These are phyloP conservation scores for Aspergillus biplanus DNA, from an alignment of 495 filamentous ascomycete species.

Conservation along the genomic window DNA sequence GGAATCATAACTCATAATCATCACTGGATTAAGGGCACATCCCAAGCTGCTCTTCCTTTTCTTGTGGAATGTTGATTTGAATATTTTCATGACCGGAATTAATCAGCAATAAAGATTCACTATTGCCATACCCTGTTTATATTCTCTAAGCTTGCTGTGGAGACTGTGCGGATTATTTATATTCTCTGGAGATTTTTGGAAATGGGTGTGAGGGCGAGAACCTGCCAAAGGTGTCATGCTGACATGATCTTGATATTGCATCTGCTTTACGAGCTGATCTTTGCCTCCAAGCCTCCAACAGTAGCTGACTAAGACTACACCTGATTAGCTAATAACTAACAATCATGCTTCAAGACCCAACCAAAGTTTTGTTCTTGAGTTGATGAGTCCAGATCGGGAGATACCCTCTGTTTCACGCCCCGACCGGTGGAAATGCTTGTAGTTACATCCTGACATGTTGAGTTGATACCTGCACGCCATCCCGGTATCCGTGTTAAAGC, in stretches of 20 bases:
- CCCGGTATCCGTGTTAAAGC: conserved; percentile 6
- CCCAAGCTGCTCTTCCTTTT: no score
- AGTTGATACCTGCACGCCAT: conserved; percentile 1
- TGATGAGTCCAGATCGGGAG: conserved; percentile 7
- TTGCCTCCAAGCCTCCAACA: conserved; percentile 15
- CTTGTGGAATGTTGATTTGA: no score
- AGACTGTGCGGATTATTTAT: no score
- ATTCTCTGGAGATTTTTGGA: no score
- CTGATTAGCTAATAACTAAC: conserved; percentile 18
- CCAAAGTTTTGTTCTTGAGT: conserved; percentile 15
- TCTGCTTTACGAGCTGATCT: conserved; percentile 1
- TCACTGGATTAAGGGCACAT: no score
- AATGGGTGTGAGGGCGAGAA: no score
- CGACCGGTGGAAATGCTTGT: conserved; percentile 12
- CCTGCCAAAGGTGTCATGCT: no score
- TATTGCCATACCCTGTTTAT: no score
- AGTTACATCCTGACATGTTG: conserved; percentile 19
- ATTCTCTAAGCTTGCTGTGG: no score
- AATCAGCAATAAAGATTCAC: no score
- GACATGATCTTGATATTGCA: not conserved
- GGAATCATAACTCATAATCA: no score
- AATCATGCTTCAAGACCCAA: conserved; percentile 14
- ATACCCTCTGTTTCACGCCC: conserved; percentile 7
- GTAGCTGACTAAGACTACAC: conserved; percentile 21
- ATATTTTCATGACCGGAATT: no score